Evolutionary conservation across 2,329 filamentous ascomycete species (phyloP), one percentile per base, ranked within the genome.

Genomic region (Colletotrichum cordylinicola): DNA sequence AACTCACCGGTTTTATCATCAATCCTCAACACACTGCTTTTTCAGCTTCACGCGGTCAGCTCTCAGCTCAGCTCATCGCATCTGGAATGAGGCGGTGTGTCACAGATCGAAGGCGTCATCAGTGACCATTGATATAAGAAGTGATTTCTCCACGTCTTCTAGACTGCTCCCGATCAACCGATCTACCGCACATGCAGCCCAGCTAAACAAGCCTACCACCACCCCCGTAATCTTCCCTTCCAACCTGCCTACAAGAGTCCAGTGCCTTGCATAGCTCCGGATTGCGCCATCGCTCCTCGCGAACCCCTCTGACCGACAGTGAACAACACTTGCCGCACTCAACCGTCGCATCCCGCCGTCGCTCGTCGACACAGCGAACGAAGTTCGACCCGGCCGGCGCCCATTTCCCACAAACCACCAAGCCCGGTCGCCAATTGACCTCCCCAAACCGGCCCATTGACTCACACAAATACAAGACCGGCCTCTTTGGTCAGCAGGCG

Each of bases 211-310:
- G 39, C 39, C 39, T 43, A 43, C 39, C 39, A 43, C 9, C 39
- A 8, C 12, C 39, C 39, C 39, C 39, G 39, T 43, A 43, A 43
- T 43, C 21, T 48, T 43, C 52, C 62, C 43, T 68, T 60, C 67
- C 37, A 24, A 65, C 73, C 73, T 73, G 64, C 64, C 73, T 75
- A 75, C 73, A 56, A 68, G 13, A 75, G 70, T 21, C 35, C 64
- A 73, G 70, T 73, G 73, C 73, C 73, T 75, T 73, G 73, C 70
- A 75, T 75, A 73, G 73, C 70, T 68, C 64, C 64, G 58, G 33
- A 73, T 75, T 75, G 73, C 64, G 70, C 70, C 73, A 73, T 75
- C 24, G 64, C 70, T 43, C 62, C 55, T 33, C 8, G 27, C 35
- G 58, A 39, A 71, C 35, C n/a, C 21, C 18, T 37, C 27, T 66